Evolutionary conservation across 495 filamentous ascomycete genomes (phyloP), one percentile per base, ranked within the genome.

Genomic region (Aspergillus haitiensis): DNA sequence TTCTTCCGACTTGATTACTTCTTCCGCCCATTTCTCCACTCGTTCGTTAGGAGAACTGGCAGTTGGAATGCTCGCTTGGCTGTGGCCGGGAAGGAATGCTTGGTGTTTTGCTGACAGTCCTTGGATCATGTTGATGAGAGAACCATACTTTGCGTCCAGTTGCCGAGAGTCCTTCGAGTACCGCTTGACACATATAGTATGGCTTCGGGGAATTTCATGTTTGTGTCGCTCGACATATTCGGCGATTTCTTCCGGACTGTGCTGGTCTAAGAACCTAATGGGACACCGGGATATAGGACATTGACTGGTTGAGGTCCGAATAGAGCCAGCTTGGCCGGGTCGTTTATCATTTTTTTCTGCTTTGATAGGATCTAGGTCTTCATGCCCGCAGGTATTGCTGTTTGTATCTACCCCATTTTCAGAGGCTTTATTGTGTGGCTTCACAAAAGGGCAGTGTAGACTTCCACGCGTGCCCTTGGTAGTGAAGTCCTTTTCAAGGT

Each of bases 211-310:
- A 32, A 97, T 84, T 63, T 96, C 89, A 66, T 97, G 92, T 70
- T 96, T 96, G 75, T 97, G 92, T 21, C 84, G 88, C 70, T 96
- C 89, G 55, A 97, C 88, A 66, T 96, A 97, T 60, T 86, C 79
- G 13, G 92, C 92, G 49, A 97, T 85, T 70, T 97, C 92, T 77
- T 95, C 90, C 1, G 92, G 91, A 1, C 90, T 90, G 69, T 95
- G 91, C 70, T 95, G 86, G 67, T 96, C 86, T 61, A 97, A 74
- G 69, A 87, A 95, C 36, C 92, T 88, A 61, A 97, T 97, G 2
- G 92, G 92, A 72, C 92, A 97, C 67, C 88, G 86, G 34, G 85
- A 79, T 57, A 96, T 92, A 1, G 92, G 92, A 72, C 92, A 97
- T 67, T 83, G 87, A 35, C 79, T 69, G 8, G 71, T 72, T 3